These are phyloP conservation scores for Podaxis sp. DNA, from an alignment of 768 basidiomycete species.

Conservation along the genomic window DNA sequence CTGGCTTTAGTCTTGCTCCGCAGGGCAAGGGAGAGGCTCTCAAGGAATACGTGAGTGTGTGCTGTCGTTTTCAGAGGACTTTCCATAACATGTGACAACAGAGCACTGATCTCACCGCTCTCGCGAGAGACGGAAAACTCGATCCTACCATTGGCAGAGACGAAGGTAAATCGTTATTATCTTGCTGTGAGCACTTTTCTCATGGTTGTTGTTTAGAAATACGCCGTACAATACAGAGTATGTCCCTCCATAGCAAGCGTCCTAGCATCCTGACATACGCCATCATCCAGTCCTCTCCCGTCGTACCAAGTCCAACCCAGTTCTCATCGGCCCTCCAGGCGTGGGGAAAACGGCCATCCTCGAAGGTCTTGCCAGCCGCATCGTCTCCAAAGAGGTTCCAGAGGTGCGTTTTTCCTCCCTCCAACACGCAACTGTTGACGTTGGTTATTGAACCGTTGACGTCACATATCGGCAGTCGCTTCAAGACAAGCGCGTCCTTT, in stretches of 20 bases:
- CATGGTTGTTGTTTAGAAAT: slow-evolving; percentile 52
- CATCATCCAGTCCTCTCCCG: slow-evolving; percentile 66
- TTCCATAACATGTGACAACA: slow-evolving; percentile 22
- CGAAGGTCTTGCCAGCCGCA: slow-evolving; percentile 85
- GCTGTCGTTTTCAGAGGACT: slow-evolving; percentile 1
- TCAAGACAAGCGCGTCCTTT: slow-evolving; percentile 83
- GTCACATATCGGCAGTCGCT: slow-evolving; percentile 52
- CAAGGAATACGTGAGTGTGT: slow-evolving; percentile 63
- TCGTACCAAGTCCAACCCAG: slow-evolving; percentile 90
- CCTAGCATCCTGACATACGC: not conserved
- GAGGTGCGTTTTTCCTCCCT: slow-evolving; percentile 48
- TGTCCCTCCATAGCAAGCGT: slow-evolving; percentile 19
- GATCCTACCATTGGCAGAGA: slow-evolving; percentile 91
- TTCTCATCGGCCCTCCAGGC: slow-evolving; percentile 84
- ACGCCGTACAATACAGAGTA: slow-evolving; percentile 86
- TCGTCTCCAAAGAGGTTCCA: slow-evolving; percentile 87
- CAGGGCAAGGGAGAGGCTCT: slow-evolving; percentile 77
- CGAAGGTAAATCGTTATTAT: slow-evolving; percentile 49
- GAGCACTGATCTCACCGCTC: slow-evolving; percentile 83
- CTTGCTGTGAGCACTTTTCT: not conserved
- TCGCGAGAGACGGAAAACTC: slow-evolving; percentile 81
- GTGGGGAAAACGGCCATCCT: slow-evolving; percentile 93
- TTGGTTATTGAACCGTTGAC: not conserved
- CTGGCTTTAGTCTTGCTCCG: slow-evolving; percentile 56
- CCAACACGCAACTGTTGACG: too few species aligned